Evolutionary conservation across 768 basidiomycete genomes (phyloP), one percentile per base, ranked within the genome.

Genomic region (Heimioporus sp.): DNA sequence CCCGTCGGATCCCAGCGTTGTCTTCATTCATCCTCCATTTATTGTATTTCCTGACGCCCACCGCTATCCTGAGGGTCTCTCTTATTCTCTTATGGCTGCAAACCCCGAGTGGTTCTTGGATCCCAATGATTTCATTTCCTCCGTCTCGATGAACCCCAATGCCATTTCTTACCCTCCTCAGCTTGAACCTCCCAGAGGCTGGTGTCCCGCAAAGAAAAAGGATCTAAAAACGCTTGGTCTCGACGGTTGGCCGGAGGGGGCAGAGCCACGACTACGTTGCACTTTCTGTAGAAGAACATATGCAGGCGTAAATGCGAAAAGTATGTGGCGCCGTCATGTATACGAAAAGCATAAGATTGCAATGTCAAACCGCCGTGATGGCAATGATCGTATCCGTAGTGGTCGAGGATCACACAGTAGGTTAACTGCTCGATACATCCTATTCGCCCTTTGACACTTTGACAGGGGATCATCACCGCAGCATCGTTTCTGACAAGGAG

Each of bases 281-380:
- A 92, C 90, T 1, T 91, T 92, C 62, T 92, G 90, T 60, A 74
- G 90, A 58, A 79, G 90, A 57, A 86, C 84, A 6, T 92, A 92
- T 60, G 86, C 89, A 4, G 90, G 90, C 11, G 87, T 90, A 31
- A 92, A 92, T 64, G 90, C 90, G 7, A 91, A 92, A 70, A 91
- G 89, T 63, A 92, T 92, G 90, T 92, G 90, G 90, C 74, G 90
- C 53, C 77, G 90, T 43, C 90, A 92, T 66, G 90, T 92, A 30
- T 90, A 86, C 56, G 90, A 92, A 70, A 91, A 92, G 64, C 90
- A 92, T 67, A 91, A 90, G 69, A 88, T 92, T 62, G 87, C 90
- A 36, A 92, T 92, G 90, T 79, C 88, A 35, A 92, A 92, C 61
- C 78, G 90, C 31, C 82, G 90, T 48, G 90, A 90, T 56, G 82